These are phyloP conservation scores for Lepiota brunneoincarnata DNA, from an alignment of 768 basidiomycete species.

Conservation along the genomic window DNA sequence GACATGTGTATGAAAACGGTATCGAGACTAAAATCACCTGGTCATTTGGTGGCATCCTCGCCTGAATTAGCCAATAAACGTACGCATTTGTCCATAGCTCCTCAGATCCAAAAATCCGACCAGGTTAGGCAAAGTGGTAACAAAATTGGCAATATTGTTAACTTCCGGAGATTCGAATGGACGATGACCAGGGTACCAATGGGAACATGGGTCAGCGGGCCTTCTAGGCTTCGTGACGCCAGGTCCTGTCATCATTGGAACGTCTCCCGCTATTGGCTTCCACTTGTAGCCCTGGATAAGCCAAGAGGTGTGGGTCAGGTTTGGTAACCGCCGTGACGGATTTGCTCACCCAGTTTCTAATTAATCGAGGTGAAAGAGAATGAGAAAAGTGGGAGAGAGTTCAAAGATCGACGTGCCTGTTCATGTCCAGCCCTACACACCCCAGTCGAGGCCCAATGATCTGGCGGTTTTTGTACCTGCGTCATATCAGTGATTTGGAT, in stretches of 20 bases:
- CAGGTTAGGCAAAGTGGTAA: constrained; percentile 49
- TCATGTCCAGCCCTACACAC: constrained; percentile 71
- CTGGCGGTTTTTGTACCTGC: constrained; percentile 72
- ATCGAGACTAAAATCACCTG: constrained; percentile 54
- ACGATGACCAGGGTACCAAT: constrained; percentile 72
- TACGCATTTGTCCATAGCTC: constrained; percentile 83
- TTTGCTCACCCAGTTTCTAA: constrained; percentile 54
- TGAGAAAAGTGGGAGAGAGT: not conserved
- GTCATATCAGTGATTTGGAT: not conserved
- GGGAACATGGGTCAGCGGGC: constrained; percentile 58
- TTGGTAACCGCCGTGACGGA: constrained; percentile 21
- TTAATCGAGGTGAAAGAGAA: not conserved
- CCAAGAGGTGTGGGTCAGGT: not conserved
- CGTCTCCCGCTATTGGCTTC: constrained; percentile 35
- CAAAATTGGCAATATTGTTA: constrained; percentile 69
- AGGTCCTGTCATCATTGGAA: constrained; percentile 21
- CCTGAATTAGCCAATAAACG: constrained; percentile 22
- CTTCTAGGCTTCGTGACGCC: constrained; percentile 19
- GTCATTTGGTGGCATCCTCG: not conserved
- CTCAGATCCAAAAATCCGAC: constrained; percentile 72
- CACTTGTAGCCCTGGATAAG: constrained; percentile 68
- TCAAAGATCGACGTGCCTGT: constrained; percentile 36
- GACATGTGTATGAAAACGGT: constrained; percentile 75
- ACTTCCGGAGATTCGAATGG: constrained; percentile 79
- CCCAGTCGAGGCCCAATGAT: constrained; percentile 41